phyloP scores from a whole-genome alignment of 768 basidiomycete genomes.

The Dendrothele bispora region DNA sequence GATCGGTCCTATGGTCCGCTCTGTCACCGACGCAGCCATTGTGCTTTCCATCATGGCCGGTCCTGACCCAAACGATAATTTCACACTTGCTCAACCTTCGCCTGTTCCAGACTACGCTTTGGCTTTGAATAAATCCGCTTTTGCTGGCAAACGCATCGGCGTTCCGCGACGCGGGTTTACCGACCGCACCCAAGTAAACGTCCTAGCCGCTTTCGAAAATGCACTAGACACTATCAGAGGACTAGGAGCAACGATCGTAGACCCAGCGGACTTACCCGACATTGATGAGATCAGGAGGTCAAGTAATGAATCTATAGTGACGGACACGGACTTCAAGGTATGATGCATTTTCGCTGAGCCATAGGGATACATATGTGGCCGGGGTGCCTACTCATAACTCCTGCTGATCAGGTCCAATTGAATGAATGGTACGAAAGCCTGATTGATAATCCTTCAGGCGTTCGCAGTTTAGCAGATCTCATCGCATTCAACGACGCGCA shows the following conservation, averaged over 20 bases:
- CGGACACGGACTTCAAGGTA: constrained; percentile 41
- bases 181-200: constrained; percentile 31
- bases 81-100: constrained; percentile 50
- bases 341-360: too few relatives aligned
- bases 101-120: constrained; percentile 54
- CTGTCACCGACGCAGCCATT: constrained; percentile 52
- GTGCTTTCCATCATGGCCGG: constrained; percentile 57
- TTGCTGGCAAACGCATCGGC: constrained; percentile 53
- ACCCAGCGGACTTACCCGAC: constrained; percentile 43
- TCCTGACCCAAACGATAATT: constrained; percentile 53
- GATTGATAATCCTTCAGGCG: constrained; percentile 53
- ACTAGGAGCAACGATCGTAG: constrained; percentile 45
- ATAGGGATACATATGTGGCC: too few relatives aligned
- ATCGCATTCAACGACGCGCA: constrained; percentile 58
- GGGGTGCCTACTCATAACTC: too few relatives aligned
- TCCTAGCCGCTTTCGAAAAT: constrained; percentile 38
- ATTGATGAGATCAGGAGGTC: constrained; percentile 31
- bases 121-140: constrained; percentile 46
- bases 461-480: constrained; percentile 54
- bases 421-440: constrained; percentile 47
- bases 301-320: constrained; percentile 33
- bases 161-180: constrained; percentile 41
- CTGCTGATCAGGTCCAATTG: constrained; percentile 54
- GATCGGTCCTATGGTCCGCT: constrained; percentile 55
- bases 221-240: constrained; percentile 35